These are phyloP conservation scores for Exophiala aquamarina DNA, from an alignment of 2,329 filamentous ascomycete genomes.

Conservation along the genomic window DNA sequence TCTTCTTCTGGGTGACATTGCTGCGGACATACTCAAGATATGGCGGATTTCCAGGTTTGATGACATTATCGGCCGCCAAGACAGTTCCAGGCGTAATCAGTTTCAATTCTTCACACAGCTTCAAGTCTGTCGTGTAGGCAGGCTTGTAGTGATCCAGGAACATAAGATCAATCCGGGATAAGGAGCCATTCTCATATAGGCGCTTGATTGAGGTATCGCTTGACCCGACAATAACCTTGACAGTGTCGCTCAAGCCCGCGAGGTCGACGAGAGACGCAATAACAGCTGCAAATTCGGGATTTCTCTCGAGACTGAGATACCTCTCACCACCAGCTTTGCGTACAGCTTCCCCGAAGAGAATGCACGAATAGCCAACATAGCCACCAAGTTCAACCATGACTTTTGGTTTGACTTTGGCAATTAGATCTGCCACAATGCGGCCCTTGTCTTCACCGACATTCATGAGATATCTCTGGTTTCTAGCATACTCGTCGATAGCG, in stretches of 20 bases:
- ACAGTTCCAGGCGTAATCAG: slow-evolving; percentile 59
- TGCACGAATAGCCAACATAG: slow-evolving; percentile 78
- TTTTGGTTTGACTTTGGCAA: slow-evolving; percentile 64
- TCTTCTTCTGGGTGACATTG: slow-evolving; percentile 59
- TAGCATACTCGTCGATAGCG: slow-evolving; percentile 69
- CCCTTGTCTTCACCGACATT: slow-evolving; percentile 77
- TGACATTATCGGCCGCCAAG: slow-evolving; percentile 38
- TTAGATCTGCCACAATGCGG: slow-evolving; percentile 67
- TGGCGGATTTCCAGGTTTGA: slow-evolving; percentile 41
- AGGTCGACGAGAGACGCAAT: slow-evolving; percentile 69
- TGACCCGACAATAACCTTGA: slow-evolving; percentile 69
- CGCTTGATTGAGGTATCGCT: slow-evolving; percentile 65
- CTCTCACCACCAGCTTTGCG: slow-evolving; percentile 61
- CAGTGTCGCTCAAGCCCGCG: slow-evolving; percentile 68
- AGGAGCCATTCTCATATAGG: slow-evolving; percentile 53
- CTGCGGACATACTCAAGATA: slow-evolving; percentile 52
- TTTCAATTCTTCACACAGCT: slow-evolving; percentile 70
- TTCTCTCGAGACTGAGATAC: slow-evolving; percentile 73
- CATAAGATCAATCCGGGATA: slow-evolving; percentile 67
- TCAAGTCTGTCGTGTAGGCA: slow-evolving; percentile 71
- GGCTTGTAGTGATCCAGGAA: slow-evolving; percentile 83
- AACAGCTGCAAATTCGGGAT: slow-evolving; percentile 71
- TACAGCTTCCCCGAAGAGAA: slow-evolving; percentile 70
- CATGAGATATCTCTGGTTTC: slow-evolving; percentile 71
- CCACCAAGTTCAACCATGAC: slow-evolving; percentile 77